A percentile compares a stretch with the other conserved stretches of the same genome.
Evolutionary conservation across 805 yeast genomes (phyloP).

Genomic region (Sugiyamaella valdiviana): DNA sequence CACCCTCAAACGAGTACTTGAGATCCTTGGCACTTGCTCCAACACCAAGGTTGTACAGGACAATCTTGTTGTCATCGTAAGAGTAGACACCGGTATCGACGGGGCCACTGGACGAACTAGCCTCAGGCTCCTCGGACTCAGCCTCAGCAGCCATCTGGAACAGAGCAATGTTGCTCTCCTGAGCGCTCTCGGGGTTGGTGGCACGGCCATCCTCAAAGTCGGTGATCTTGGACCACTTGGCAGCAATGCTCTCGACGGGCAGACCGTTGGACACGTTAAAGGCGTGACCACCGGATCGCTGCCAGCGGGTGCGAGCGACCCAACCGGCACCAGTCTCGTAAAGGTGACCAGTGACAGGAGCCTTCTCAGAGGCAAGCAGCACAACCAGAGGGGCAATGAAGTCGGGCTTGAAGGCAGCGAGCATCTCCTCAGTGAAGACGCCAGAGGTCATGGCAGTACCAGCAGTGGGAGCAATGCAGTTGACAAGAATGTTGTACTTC

Average conservation of each 20-base stretch:
- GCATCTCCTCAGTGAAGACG: slow-evolving; percentile 71
- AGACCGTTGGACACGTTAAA: slow-evolving; percentile 40
- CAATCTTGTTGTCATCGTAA: slow-evolving; percentile 63
- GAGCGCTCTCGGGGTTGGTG: slow-evolving; percentile 53
- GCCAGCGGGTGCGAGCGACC: slow-evolving; percentile 93
- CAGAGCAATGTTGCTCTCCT: slow-evolving; percentile 76
- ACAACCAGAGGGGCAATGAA: slow-evolving; percentile 89
- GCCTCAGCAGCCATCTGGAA: slow-evolving; percentile 43
- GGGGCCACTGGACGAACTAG: slow-evolving; percentile 40
- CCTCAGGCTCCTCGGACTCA: slow-evolving; percentile 37
- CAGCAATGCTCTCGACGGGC: slow-evolving; percentile 64
- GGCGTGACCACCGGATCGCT: slow-evolving; percentile 80
- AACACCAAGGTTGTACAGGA: slow-evolving; percentile 80
- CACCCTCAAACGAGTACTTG: slow-evolving; percentile 72
- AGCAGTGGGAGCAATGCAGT: slow-evolving; percentile 93
- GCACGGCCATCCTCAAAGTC: slow-evolving; percentile 56
- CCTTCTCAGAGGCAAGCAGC: slow-evolving; percentile 65
- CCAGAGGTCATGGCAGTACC: slow-evolving; percentile 96
- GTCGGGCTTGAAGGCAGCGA: slow-evolving; percentile 76
- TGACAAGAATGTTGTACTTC: slow-evolving; percentile 65
- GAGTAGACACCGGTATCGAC: slow-evolving; percentile 43
- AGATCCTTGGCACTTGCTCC: slow-evolving; percentile 79
- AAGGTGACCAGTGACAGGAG: slow-evolving; percentile 69
- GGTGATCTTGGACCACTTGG: slow-evolving; percentile 57
- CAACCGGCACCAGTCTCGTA: slow-evolving; percentile 97